These are phyloP conservation scores for Rhytidiadelphus loreus DNA, from an alignment of 225 moss, liverwort and hornwort genomes.

Conservation along the genomic window DNA sequence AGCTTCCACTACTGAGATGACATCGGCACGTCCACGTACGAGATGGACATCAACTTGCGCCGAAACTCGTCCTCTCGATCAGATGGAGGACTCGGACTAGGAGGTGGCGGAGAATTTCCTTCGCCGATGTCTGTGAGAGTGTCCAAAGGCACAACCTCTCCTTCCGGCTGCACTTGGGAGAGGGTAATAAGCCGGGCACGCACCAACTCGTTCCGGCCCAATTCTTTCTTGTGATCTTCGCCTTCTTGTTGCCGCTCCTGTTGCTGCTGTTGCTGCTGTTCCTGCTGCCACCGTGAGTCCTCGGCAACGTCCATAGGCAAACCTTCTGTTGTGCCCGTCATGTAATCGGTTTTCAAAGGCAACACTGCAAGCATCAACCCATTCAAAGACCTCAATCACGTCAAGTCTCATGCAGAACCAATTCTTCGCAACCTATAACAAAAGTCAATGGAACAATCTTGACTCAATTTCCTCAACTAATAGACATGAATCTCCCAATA, in stretches of 20 bases:
- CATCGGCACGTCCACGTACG: conserved; percentile 13
- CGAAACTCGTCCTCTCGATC: conserved; percentile 30
- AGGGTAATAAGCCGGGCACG: conserved; percentile 28
- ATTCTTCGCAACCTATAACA: neutral
- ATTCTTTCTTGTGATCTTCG: neutral
- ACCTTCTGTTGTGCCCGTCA: conserved; percentile 14
- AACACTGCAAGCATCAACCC: neutral
- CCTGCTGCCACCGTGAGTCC: conserved; percentile 14
- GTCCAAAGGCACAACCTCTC: neutral
- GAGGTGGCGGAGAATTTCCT: neutral
- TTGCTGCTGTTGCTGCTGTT: neutral
- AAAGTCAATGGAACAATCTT: neutral
- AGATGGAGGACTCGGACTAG: neutral
- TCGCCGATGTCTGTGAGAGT: neutral
- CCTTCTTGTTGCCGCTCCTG: neutral
- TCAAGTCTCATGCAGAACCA: neutral
- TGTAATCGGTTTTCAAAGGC: neutral
- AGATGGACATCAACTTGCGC: conserved; percentile 38
- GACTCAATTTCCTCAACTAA: neutral
- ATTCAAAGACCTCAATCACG: neutral
- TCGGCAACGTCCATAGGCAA: conserved; percentile 39
- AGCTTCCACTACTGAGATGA: conserved; percentile 11
- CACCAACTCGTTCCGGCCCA: conserved; percentile 18
- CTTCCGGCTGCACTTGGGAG: conserved; percentile 21
- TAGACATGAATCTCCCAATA: neutral